phyloP scores from a whole-genome alignment of 2,329 filamentous ascomycete genomes.

The Aspergillus proliferans region DNA sequence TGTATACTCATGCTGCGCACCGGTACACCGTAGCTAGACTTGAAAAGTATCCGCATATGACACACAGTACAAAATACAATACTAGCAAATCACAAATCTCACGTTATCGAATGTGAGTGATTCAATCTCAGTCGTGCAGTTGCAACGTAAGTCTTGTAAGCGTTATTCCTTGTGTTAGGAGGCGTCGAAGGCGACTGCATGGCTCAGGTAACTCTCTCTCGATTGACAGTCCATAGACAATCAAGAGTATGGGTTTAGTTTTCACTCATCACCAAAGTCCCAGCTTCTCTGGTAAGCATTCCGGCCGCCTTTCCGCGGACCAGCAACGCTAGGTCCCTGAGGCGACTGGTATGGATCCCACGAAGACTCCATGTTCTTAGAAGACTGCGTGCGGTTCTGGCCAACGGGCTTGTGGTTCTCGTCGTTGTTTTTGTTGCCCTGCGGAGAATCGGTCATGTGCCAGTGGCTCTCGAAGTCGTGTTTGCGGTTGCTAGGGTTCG shows the following conservation, averaged over 20 bases:
- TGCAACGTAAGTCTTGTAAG: too few relatives aligned
- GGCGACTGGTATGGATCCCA: conserved; percentile 40
- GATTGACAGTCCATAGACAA: too few relatives aligned
- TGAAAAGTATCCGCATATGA: too few relatives aligned
- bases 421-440: conserved; percentile 26
- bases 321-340: conserved; percentile 21
- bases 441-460: conserved; percentile 57
- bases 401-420: conserved; percentile 42
- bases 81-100: too few relatives aligned
- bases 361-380: conserved; percentile 65
- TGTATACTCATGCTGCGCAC: too few relatives aligned
- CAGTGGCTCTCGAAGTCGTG: conserved; percentile 78
- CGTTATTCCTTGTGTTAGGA: too few relatives aligned
- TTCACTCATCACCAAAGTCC: conserved; percentile 25
- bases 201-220: too few relatives aligned
- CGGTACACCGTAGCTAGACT: too few relatives aligned
- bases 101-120: too few relatives aligned
- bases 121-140: too few relatives aligned
- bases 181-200: too few relatives aligned
- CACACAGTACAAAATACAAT: too few relatives aligned
- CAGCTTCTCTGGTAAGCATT: conserved; percentile 35
- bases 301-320: conserved; percentile 17
- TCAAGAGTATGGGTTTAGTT: not conserved
- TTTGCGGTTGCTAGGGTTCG: conserved; percentile 56
- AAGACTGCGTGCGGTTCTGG: conserved; percentile 60